Evolutionary conservation across 805 yeast species (phyloP), one percentile per base, ranked within the genome.

Genomic region (Barnettozyma populi): DNA sequence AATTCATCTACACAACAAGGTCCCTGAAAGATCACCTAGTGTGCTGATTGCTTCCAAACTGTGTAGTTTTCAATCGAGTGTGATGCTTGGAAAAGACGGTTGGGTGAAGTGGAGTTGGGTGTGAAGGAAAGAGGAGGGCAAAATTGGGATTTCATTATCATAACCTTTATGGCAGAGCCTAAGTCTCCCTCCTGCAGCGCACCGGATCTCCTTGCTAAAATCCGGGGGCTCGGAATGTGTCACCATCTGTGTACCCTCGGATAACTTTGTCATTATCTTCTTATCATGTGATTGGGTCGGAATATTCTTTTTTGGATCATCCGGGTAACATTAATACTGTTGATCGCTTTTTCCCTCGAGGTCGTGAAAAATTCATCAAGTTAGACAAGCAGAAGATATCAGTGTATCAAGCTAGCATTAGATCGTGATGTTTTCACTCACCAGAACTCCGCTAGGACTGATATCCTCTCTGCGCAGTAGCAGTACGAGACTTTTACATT

Each of bases 381-480:
- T 9, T 7, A 16, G 32, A 29, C 32, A 29, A 29, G 32, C 7
- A 4, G 32, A 29, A 4, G 32, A 29, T 7, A 29, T 11, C 32
- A 29, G n/a, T 29, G 29, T 25, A 16, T 29, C 32, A 10, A 25
- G 16, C 6, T 29, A 29, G 16, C 32, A 29, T 29, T 29, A 29
- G 7, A 29, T 23, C 14, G 24, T 3, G 13, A 46, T 46, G 49
- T 41, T 44, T 24, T 32, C 43, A 7, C 35, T 46, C 7, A 10
- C 19, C 16, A 46, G 43, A 42, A 16, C 34, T 7, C 38, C 42
- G 10, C 10, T 42, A 3, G 46, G 43, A n/a, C 46, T 46, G 35
- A 46, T 46, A 46, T 25, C 40, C 8, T 36, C 43, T 5, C 18
- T 39, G 2, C 35, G 43, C 13, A 7, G 4, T 1, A 8, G 36